Conservation (phyloP, 2,329 filamentous ascomycete genomes). For the Xylaria arbuscula region DNA sequence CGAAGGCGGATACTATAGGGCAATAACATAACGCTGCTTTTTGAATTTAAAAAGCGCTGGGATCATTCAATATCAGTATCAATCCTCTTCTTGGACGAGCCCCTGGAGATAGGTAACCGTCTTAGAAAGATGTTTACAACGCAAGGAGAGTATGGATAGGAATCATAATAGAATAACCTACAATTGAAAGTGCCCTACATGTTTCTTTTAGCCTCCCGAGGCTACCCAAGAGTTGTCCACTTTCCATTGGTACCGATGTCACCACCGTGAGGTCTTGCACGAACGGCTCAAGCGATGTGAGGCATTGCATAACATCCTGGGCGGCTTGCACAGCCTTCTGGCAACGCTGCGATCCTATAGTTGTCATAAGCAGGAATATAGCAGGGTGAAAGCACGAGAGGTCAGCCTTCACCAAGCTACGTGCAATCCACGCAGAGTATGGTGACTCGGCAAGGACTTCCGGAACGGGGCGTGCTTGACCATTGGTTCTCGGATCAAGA, state of each 20-base stretch:
- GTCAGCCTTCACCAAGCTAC: not conserved
- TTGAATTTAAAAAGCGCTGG: too few relatives aligned
- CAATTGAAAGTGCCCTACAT: not conserved
- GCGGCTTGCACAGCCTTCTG: too few relatives aligned
- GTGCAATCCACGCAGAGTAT: not conserved
- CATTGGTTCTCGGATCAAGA: constrained; percentile 4
- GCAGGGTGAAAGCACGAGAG: not conserved
- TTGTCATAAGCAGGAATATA: too few relatives aligned
- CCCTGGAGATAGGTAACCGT: not conserved
- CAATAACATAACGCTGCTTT: not conserved
- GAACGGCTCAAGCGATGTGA: too few relatives aligned
- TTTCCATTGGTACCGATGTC: too few relatives aligned
- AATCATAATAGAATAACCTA: not conserved
- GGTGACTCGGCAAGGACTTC: too few relatives aligned
- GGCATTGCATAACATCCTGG: too few relatives aligned
- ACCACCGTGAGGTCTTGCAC: too few relatives aligned
- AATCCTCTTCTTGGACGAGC: not conserved
- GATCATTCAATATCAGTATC: not conserved
- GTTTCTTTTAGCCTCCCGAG: not conserved
- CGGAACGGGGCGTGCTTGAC: too few relatives aligned
- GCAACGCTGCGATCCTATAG: too few relatives aligned
- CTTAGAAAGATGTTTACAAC: not conserved
- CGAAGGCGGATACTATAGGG: not conserved
- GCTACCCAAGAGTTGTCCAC: too few relatives aligned
- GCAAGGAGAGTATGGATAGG: not conserved